phyloP scores from a whole-genome alignment of 2,329 filamentous ascomycete genomes.

The Stemphylium lycopersici region DNA sequence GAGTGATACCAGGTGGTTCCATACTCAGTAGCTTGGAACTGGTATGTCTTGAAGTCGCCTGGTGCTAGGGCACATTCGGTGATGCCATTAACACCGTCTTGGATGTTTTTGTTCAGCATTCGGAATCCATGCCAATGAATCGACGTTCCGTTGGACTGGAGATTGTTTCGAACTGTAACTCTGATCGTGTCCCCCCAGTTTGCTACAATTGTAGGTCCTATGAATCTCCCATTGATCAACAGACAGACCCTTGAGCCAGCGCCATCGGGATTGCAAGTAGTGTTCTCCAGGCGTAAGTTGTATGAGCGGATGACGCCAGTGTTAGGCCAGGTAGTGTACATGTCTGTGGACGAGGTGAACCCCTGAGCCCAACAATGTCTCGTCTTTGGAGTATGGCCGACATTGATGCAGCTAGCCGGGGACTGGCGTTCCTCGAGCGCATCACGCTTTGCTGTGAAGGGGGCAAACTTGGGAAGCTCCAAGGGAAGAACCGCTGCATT shows the following conservation, averaged over 20 bases:
- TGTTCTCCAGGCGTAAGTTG: constrained; percentile 49
- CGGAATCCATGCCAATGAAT: constrained; percentile 69
- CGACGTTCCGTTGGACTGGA: constrained; percentile 64
- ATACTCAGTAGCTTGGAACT: constrained; percentile 40
- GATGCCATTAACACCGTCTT: constrained; percentile 60
- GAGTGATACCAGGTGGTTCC: constrained; percentile 50
- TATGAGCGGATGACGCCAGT: constrained; percentile 45
- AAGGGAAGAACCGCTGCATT: constrained; percentile 26
- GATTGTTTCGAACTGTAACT: constrained; percentile 59
- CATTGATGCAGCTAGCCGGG: constrained; percentile 19
- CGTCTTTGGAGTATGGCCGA: constrained; percentile 45
- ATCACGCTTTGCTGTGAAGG: constrained; percentile 9
- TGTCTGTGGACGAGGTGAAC: constrained; percentile 49
- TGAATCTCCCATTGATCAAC: constrained; percentile 59
- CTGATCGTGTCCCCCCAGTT: constrained; percentile 47
- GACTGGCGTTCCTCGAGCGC: constrained; percentile 28
- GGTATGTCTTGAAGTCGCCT: constrained; percentile 46
- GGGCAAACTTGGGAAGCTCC: constrained; percentile 20
- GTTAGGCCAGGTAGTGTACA: constrained; percentile 49
- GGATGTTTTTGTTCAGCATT: constrained; percentile 59
- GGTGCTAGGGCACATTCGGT: constrained; percentile 58
- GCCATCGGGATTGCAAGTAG: constrained; percentile 51
- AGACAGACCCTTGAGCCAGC: constrained; percentile 43
- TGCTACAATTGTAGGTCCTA: constrained; percentile 66
- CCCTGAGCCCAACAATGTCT: constrained; percentile 50